phyloP scores from a whole-genome alignment of 1,284 basidiomycete species.

The Porphyrellus sp. region DNA sequence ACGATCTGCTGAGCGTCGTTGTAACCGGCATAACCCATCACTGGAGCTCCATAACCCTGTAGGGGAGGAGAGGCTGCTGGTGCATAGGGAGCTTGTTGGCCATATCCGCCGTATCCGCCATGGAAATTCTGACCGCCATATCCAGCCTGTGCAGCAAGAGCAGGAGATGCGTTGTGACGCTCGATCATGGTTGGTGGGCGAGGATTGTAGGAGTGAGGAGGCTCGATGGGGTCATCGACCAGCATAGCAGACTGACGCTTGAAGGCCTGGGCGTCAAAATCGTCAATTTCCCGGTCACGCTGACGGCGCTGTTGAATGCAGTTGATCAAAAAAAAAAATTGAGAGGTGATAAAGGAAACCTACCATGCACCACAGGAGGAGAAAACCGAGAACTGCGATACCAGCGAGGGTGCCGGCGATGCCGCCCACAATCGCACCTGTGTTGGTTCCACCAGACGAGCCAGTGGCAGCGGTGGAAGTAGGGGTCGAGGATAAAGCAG shows the following conservation, averaged over 20 bases:
- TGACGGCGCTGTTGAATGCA: constrained; percentile 43
- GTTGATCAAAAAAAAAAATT: constrained; percentile 2
- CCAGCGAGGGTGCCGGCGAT: constrained; percentile 50
- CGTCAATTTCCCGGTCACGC: constrained; percentile 39
- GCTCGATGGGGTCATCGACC: constrained; percentile 43
- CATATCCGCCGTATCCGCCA: constrained; percentile 36
- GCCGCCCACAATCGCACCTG: constrained; percentile 50
- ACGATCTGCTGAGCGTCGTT: constrained; percentile 27
- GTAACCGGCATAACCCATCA: constrained; percentile 22
- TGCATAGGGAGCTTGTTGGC: constrained; percentile 36
- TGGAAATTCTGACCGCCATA: constrained; percentile 26
- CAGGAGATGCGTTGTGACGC: constrained; percentile 36
- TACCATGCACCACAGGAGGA: constrained; percentile 55
- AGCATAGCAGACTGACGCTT: constrained; percentile 58
- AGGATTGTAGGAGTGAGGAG: constrained; percentile 37
- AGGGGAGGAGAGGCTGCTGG: constrained; percentile 10
- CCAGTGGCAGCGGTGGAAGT: constrained; percentile 23
- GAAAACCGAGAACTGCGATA: constrained; percentile 46
- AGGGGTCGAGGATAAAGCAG: constrained; percentile 15
- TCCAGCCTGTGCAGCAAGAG: constrained; percentile 25
- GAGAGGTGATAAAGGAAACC: constrained; percentile 2
- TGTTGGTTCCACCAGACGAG: constrained; percentile 31
- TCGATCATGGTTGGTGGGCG: constrained; percentile 58
- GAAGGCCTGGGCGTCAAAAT: constrained; percentile 54
- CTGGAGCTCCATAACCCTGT: constrained; percentile 19